These are phyloP conservation scores for Tricholoma hemisulphureum DNA, from an alignment of 768 basidiomycete species.

Conservation along the genomic window DNA sequence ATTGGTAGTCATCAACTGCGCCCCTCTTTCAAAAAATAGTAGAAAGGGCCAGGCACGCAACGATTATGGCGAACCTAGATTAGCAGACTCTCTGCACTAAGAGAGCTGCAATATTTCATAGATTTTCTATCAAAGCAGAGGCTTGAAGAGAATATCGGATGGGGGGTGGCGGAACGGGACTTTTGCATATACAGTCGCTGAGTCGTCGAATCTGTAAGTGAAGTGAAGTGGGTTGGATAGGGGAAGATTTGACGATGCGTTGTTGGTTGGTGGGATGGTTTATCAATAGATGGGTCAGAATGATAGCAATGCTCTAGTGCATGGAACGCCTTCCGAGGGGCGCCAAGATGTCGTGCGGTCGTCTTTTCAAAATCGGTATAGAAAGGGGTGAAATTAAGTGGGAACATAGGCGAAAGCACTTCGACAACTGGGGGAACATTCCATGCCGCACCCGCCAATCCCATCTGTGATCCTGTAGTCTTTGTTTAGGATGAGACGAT, in stretches of 20 bases:
- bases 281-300: not conserved
- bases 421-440: slow-evolving; percentile 9
- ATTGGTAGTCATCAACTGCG: too few species aligned
- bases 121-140: too few species aligned
- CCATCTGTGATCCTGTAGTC: slow-evolving; percentile 8
- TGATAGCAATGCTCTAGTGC: slow-evolving; percentile 2
- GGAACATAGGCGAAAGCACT: slow-evolving; percentile 8
- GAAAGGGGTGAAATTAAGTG: slow-evolving; percentile 2
- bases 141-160: too few species aligned
- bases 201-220: not conserved
- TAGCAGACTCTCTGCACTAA: too few species aligned
- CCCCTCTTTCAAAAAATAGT: too few species aligned
- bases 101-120: too few species aligned
- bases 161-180: too few species aligned
- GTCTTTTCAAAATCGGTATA: not conserved
- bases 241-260: not conserved
- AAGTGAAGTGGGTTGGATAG: slow-evolving; percentile 1
- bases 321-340: not conserved
- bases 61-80: too few species aligned
- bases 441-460: slow-evolving; percentile 13
- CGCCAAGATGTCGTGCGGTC: slow-evolving; percentile 7
- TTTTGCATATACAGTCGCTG: too few species aligned
- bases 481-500: not conserved
- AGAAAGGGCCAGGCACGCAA: too few species aligned
- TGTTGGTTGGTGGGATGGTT: not conserved